phyloP scores from a whole-genome alignment of 139 green algal species.

The Raphidocelis subcapitata region DNA sequence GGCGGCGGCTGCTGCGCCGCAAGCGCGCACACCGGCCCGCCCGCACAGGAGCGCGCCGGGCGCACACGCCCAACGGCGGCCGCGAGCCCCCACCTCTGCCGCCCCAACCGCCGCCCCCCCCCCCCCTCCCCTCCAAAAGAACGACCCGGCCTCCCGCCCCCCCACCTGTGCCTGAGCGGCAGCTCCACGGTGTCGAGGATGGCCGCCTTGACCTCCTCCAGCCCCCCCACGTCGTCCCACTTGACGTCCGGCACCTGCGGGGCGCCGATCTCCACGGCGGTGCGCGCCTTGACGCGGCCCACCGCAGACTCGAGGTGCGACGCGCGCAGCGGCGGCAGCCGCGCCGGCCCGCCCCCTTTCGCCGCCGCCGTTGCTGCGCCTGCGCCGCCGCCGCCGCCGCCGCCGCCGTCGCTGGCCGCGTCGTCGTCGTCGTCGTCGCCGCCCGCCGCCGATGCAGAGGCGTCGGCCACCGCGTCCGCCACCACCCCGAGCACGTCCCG shows the following conservation, averaged over 20 bases:
- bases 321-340: not conserved
- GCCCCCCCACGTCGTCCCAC: slow-evolving; percentile 92
- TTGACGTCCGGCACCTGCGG: slow-evolving; percentile 77
- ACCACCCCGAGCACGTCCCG: slow-evolving; percentile 70
- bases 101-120: not conserved
- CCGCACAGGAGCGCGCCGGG: not conserved
- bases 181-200: slow-evolving; percentile 94
- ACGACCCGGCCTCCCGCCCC: too few species aligned
- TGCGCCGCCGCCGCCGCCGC: not conserved
- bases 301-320: slow-evolving; percentile 50
- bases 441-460: not conserved
- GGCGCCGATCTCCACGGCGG: slow-evolving; percentile 69
- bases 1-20: too few species aligned
- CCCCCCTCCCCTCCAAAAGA: too few species aligned
- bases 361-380: not conserved
- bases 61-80: not conserved
- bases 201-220: slow-evolving; percentile 82
- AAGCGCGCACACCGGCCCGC: not conserved
- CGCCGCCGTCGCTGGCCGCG: slow-evolving; percentile 6
- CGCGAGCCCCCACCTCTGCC: not conserved
- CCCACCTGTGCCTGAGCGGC: slow-evolving; percentile 73
- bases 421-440: not conserved
- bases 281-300: slow-evolving; percentile 54
- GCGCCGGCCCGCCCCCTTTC: not conserved
- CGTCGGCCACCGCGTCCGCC: slow-evolving; percentile 53